Percentiles rank a stretch among this genome's conserved stretches.
Conservation (phyloP, 2,329 filamentous ascomycete species). For the Aspergillus clavatus region DNA sequence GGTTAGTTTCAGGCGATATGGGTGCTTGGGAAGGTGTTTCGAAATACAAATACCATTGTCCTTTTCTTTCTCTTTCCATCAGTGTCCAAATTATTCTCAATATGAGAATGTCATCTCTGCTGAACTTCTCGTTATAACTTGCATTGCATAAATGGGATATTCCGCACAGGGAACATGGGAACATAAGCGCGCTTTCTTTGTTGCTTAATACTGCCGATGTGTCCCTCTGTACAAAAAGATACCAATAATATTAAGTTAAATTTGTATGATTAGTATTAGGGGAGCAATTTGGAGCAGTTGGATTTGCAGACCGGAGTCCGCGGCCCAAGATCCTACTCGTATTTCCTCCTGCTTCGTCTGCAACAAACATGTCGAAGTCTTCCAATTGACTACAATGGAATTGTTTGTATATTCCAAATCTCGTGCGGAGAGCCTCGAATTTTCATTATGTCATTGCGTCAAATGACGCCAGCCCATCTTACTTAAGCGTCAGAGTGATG, state of each 20-base stretch:
- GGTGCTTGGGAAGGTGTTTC: slow-evolving; percentile 22
- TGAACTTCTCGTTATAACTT: slow-evolving; percentile 8
- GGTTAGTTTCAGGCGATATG: slow-evolving; percentile 15
- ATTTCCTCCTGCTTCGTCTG: no score
- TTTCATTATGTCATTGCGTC: slow-evolving; percentile 8
- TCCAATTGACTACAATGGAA: no score
- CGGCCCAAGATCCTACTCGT: no score
- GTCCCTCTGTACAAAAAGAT: slow-evolving; percentile 20
- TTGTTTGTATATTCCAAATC: background rate
- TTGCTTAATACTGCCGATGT: slow-evolving; percentile 12
- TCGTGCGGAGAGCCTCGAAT: background rate
- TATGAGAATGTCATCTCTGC: slow-evolving; percentile 10
- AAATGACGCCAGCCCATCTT: slow-evolving; percentile 10
- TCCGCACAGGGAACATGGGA: slow-evolving; percentile 9
- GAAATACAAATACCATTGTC: slow-evolving; percentile 29
- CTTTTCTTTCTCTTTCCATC: slow-evolving; percentile 11
- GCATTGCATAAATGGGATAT: slow-evolving; percentile 2
- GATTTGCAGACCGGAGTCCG: no score
- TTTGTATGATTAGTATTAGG: no score
- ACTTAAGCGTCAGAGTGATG: background rate
- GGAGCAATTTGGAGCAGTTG: no score
- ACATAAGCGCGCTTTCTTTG: slow-evolving; percentile 2
- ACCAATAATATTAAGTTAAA: no score
- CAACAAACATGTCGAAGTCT: no score
- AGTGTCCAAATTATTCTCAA: slow-evolving; percentile 3